These are phyloP conservation scores for Bryoerythrophyllum caledonicum DNA, from an alignment of 225 moss, liverwort and hornwort species.

Conservation along the genomic window DNA sequence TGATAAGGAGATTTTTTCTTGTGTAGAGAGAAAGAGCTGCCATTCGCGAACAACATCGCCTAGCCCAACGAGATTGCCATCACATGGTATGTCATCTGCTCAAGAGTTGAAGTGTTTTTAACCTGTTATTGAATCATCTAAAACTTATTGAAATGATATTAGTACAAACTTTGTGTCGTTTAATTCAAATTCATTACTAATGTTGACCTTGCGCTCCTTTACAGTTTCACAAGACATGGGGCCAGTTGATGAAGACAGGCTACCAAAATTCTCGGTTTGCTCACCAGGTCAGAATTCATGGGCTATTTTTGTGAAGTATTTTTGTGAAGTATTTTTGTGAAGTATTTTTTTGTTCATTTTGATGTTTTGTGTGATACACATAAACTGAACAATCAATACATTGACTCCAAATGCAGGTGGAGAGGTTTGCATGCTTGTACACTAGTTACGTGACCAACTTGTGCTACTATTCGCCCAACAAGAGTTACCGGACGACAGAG, in stretches of 20 bases:
- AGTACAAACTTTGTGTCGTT: neutral
- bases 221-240: constrained; percentile 95
- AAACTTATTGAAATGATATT: no score
- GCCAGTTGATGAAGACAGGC: constrained; percentile 96
- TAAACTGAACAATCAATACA: neutral
- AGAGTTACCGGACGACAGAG: constrained; percentile 82
- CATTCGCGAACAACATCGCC: constrained; percentile 75
- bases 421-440: constrained; percentile 94
- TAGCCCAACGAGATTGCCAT: constrained; percentile 72
- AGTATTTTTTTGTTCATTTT: neutral
- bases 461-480: constrained; percentile 87
- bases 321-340: no score
- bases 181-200: neutral
- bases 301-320: neutral
- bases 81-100: constrained; percentile 49
- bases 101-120: neutral
- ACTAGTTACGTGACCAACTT: constrained; percentile 93
- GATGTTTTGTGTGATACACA: neutral
- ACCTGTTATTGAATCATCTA: no score
- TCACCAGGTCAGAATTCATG: constrained; percentile 64
- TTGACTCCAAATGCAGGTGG: constrained; percentile 51
- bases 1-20: neutral
- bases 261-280: constrained; percentile 97
- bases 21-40: constrained; percentile 55
- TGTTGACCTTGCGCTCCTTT: constrained; percentile 19